A percentile compares a stretch with the other conserved stretches of the same genome.
Evolutionary conservation across 202 grass and related monocot genomes (phyloP).

Genomic region (Setaria viridis): DNA sequence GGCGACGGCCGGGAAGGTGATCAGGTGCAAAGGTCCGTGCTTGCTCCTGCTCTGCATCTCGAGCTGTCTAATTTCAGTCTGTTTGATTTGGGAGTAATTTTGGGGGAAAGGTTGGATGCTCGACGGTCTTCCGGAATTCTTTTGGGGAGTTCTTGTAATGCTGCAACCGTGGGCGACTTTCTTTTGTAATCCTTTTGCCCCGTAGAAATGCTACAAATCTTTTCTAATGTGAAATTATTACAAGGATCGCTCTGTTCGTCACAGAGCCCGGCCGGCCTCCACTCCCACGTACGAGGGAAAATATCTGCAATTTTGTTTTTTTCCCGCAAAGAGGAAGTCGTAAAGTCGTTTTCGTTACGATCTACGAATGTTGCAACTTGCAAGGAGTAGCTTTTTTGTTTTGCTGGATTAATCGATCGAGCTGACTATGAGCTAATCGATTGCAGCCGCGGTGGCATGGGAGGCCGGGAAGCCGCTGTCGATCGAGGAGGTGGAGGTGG

Average conservation of each 20-base stretch:
- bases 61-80: background rate
- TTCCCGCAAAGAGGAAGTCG: background rate
- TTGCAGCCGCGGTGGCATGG: conserved; percentile 87
- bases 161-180: background rate
- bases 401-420: background rate
- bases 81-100: background rate
- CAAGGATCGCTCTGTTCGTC: background rate
- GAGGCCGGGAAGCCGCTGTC: conserved; percentile 83
- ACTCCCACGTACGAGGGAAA: background rate
- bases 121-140: too few relatives aligned
- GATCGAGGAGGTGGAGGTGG: conserved; percentile 92
- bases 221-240: background rate
- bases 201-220: too few relatives aligned
- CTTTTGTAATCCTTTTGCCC: background rate
- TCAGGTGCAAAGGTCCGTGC: conserved; percentile 92
- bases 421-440: background rate
- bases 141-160: background rate
- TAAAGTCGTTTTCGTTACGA: background rate
- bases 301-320: background rate
- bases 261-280: background rate
- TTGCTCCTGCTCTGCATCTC: background rate
- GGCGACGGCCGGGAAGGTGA: conserved; percentile 81
- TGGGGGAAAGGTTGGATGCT: background rate
- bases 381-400: background rate
- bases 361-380: background rate